These are phyloP conservation scores for Papiliotrema nemorosa DNA, from an alignment of 1,284 basidiomycete genomes.

Conservation along the genomic window DNA sequence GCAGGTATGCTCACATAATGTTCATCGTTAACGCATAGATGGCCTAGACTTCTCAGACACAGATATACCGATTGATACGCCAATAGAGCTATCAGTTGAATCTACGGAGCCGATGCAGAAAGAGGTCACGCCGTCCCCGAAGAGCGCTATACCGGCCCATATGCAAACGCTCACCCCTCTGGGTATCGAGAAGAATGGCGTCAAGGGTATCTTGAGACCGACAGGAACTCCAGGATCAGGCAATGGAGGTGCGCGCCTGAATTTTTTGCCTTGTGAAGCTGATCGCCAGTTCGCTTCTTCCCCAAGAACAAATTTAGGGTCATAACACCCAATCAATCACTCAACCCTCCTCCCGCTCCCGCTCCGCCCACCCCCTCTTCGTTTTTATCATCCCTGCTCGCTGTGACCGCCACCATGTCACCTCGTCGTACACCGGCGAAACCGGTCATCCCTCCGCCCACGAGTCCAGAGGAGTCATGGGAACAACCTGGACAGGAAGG, in stretches of 20 bases:
- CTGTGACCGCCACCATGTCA: conserved; percentile 29
- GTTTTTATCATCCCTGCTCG: conserved; percentile 35
- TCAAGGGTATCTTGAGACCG: conserved; percentile 30
- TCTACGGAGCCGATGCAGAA: conserved; percentile 5
- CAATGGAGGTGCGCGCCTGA: conserved; percentile 30
- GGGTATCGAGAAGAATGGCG: conserved; percentile 11
- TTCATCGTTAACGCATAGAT: conserved; percentile 9
- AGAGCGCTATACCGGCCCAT: conserved; percentile 2
- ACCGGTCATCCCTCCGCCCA: too few relatives aligned
- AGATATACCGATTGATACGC: conserved; percentile 2
- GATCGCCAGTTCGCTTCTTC: conserved; percentile 36
- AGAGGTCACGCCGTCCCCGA: conserved; percentile 11
- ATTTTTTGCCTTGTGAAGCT: not conserved
- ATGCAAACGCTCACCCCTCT: conserved; percentile 13
- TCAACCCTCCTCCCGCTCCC: conserved; percentile 10
- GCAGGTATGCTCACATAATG: conserved; percentile 20
- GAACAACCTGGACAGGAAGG: conserved; percentile 40
- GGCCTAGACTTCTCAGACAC: conserved; percentile 23
- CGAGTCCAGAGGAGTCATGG: conserved; percentile 41
- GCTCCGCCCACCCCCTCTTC: conserved; percentile 22
- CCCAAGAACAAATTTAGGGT: conserved; percentile 39
- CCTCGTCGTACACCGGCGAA: conserved; percentile 12
- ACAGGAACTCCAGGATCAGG: conserved; percentile 40
- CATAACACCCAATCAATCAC: conserved; percentile 37
- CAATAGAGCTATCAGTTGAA: conserved; percentile 9